These are phyloP conservation scores for Karstenula rhodostoma DNA, from an alignment of 2,329 filamentous ascomycete species.

Conservation along the genomic window DNA sequence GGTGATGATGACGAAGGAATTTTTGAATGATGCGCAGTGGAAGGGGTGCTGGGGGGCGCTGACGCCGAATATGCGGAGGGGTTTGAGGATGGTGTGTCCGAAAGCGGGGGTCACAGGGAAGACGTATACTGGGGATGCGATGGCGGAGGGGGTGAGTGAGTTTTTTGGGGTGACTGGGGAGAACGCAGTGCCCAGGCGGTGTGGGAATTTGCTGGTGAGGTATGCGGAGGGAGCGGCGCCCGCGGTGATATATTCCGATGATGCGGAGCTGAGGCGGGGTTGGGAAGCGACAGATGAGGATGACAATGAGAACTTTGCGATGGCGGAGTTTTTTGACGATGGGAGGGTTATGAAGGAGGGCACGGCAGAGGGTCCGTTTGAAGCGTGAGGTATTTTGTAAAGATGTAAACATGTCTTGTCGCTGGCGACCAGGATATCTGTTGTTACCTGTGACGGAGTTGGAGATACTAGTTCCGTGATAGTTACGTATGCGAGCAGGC, in stretches of 20 bases:
- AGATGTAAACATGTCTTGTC: background rate
- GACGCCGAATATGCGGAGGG: background rate
- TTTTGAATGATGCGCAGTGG: background rate
- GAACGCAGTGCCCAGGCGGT: background rate
- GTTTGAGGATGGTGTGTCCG: background rate
- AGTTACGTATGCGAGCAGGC: too few relatives aligned
- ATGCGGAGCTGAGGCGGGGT: background rate
- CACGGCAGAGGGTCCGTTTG: background rate
- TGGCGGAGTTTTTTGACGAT: background rate
- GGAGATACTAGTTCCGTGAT: too few relatives aligned
- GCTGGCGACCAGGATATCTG: background rate
- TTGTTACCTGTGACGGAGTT: too few relatives aligned
- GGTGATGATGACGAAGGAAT: slow-evolving; percentile 6
- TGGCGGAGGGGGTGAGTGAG: background rate
- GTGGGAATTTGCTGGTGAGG: background rate
- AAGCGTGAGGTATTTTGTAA: background rate
- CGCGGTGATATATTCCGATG: background rate
- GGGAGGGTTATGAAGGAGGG: background rate
- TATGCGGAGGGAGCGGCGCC: background rate
- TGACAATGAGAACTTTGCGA: background rate
- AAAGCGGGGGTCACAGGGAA: background rate
- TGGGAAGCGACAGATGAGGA: background rate
- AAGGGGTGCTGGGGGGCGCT: background rate
- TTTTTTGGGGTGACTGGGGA: background rate
- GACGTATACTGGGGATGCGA: background rate